Conservation (phyloP, 441 rosid genomes). For the Brassica hybrid region DNA sequence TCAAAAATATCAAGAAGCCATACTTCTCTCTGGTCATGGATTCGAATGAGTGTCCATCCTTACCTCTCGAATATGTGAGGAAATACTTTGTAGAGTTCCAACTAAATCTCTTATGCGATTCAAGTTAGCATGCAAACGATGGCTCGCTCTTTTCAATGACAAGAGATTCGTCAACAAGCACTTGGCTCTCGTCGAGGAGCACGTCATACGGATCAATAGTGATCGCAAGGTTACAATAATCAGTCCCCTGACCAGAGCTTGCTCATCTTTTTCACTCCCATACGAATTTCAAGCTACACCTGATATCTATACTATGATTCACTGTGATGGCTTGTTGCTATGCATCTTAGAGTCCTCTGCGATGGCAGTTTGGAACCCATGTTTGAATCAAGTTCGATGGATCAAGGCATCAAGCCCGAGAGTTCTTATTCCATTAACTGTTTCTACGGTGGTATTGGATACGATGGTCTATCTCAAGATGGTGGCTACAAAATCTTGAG, state of each 20-base stretch:
- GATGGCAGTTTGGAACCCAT: conserved; percentile 31
- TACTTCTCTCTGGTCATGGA: too few species aligned
- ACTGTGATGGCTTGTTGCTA: conserved; percentile 26
- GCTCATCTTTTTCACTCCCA: conserved; percentile 23
- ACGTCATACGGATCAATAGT: conserved; percentile 9
- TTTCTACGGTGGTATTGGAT: too few species aligned
- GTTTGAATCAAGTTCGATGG: conserved; percentile 28
- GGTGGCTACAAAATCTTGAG: too few species aligned
- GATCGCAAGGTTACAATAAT: conserved; percentile 16
- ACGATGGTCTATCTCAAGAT: too few species aligned
- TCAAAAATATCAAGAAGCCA: too few species aligned
- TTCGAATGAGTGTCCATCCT: too few species aligned
- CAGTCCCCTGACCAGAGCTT: neutral
- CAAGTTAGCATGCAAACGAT: conserved; percentile 31
- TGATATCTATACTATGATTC: conserved; percentile 17
- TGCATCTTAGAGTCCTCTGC: conserved; percentile 21
- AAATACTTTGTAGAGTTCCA: conserved; percentile 33
- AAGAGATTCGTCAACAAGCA: conserved; percentile 32
- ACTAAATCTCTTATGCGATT: conserved; percentile 23
- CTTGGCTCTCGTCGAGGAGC: conserved; percentile 18
- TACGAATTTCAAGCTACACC: conserved; percentile 9
- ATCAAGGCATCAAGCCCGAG: conserved; percentile 8
- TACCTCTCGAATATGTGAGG: conserved; percentile 2
- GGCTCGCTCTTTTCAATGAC: conserved; percentile 19
- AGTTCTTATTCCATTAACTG: neutral